Percentiles rank a stretch among this genome's conserved stretches.
Evolutionary conservation across 208 protist genomes (phyloP).

Genomic region (Acanthamoeba lenticulata): DNA sequence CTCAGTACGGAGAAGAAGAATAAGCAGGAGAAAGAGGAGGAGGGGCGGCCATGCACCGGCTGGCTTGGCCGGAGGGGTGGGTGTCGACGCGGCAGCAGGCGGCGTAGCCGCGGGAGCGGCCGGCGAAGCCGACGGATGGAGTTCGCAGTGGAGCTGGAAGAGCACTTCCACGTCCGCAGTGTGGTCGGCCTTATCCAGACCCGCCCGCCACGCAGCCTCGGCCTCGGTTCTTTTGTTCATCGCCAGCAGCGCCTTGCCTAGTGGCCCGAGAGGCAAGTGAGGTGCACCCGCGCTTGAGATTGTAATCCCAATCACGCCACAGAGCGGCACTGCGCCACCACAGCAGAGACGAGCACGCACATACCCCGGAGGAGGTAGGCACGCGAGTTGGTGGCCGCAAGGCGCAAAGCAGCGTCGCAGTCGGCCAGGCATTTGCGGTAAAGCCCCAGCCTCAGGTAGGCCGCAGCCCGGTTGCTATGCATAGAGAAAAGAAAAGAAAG

Average conservation of each 20-base stretch:
- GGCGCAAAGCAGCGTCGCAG: not conserved
- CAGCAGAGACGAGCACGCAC: not conserved
- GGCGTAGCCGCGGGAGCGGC: not conserved
- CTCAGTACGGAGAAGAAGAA: too few species aligned
- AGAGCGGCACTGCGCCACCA: not conserved
- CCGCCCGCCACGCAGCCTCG: not conserved
- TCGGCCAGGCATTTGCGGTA: conserved; percentile 37
- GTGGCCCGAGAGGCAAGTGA: not conserved
- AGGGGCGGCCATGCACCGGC: too few species aligned
- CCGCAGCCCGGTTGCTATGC: conserved; percentile 35
- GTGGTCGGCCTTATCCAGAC: not conserved
- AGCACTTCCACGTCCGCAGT: not conserved
- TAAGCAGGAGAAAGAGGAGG: too few species aligned
- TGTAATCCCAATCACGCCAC: too few species aligned
- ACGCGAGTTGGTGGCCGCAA: not conserved
- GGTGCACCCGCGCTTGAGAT: too few species aligned
- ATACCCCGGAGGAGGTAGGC: conserved; percentile 27
- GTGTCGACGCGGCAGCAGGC: not conserved
- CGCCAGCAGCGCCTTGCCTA: conserved; percentile 24
- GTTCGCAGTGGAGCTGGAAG: not conserved
- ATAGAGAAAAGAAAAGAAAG: not conserved
- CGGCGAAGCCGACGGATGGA: not conserved
- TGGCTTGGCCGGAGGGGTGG: not conserved
- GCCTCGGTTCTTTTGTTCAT: conserved; percentile 29
- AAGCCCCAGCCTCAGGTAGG: not conserved